Conservation (phyloP, 129 eudicot genomes). For the Logfia minima region DNA sequence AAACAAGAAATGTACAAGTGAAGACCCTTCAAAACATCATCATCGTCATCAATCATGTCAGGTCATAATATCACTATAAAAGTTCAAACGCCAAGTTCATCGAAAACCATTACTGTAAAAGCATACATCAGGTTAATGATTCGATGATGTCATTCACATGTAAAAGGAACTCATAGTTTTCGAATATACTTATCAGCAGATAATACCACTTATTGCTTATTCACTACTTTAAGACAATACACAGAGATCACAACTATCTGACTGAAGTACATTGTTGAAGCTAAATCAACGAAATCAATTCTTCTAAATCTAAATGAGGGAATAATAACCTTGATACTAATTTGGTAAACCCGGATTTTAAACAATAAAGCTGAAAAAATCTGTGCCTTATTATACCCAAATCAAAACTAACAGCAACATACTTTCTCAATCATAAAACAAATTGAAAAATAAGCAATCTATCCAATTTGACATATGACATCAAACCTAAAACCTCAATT, state of each 20-base stretch:
- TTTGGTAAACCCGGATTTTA: background rate
- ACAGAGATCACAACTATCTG: background rate
- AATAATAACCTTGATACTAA: background rate
- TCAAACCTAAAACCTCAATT: slow-evolving; percentile 20
- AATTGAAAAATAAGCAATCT: slow-evolving; percentile 1
- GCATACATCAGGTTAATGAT: background rate
- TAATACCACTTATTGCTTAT: background rate
- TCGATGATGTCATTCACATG: background rate
- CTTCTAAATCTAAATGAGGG: background rate
- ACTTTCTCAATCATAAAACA: background rate
- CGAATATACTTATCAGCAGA: background rate
- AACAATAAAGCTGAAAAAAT: background rate
- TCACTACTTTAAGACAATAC: background rate
- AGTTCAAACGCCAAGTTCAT: background rate
- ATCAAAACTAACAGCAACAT: slow-evolving; percentile 17
- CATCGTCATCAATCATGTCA: background rate
- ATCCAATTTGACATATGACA: background rate
- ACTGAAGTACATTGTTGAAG: background rate
- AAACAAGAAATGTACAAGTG: background rate
- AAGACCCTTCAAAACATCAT: background rate
- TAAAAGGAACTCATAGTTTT: background rate
- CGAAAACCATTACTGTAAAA: background rate
- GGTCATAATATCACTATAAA: background rate
- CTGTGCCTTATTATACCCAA: background rate
- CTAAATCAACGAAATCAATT: background rate